Base-by-base conservation (phyloP, 495 filamentous ascomycete genomes). In the Pseudevernia furfuracea region DNA sequence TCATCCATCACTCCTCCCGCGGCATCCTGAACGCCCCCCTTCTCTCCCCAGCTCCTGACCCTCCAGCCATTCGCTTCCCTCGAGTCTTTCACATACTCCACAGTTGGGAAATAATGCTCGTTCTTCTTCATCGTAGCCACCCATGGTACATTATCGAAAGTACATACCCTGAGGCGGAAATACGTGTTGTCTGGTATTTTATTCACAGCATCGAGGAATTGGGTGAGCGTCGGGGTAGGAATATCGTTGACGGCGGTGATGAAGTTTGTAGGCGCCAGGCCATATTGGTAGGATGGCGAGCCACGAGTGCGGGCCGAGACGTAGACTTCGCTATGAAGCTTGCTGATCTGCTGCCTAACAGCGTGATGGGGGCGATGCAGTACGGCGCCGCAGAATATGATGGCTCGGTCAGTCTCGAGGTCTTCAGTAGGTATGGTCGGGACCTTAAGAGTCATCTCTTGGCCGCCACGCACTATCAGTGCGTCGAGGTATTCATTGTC, bases 71-170 rank as follows among this genome's bases (percentile, higher is more conserved):
- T 71, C 73, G 28, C 69, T 76, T 32, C 63, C 59, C 75, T 69
- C 75, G 79, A 67, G 60, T 93, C 89, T 71, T 92, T 92, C 71
- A 88, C 82, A 73, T 90, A 92, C 74, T 96, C 91, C 72, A 90
- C 88, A 65, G 89, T 93, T 15, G 91, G 90, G 82, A 96, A 96
- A 73, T 99, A 99, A 75, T 99, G 94, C 74, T 99, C 95, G 73
- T 96, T 95, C 85, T 99, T 99, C 85, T 99, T 99, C 87, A 99
- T 97, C 34, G 93, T 97, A 25, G 94, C 89, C 32, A 97, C 90
- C 89, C 92, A 99, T 19, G 92, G 93, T 21, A 97, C 91, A 67
- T 94, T 95, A 73, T 99, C 94, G 71, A 97, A 99, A 3, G 94
- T 97, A 72, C 96, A 89, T 14, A 92, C 90, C 66, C 89, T 87